Evolutionary conservation across 805 yeast genomes (phyloP).

Genomic region (Kurtzmaniella cleridarum): DNA sequence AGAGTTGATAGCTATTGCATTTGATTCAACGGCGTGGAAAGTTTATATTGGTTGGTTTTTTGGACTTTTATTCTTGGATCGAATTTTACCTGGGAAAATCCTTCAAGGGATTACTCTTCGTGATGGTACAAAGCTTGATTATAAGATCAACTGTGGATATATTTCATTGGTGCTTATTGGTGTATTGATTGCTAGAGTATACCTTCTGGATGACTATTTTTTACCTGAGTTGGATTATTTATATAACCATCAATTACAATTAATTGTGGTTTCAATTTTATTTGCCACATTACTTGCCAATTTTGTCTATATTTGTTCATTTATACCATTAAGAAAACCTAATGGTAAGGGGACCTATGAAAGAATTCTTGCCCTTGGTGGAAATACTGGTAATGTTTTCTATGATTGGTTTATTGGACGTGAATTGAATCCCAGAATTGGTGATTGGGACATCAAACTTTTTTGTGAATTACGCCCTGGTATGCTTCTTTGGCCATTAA

Average conservation of each 20-base stretch:
- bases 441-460: slow-evolving; percentile 79
- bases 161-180: slow-evolving; percentile 35
- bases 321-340: slow-evolving; percentile 45
- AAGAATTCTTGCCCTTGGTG: slow-evolving; percentile 76
- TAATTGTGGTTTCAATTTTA: slow-evolving; percentile 57
- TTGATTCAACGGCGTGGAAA: slow-evolving; percentile 49
- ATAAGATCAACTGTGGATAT: slow-evolving; percentile 77
- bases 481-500: slow-evolving; percentile 74
- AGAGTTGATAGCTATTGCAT: slow-evolving; percentile 23
- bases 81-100: slow-evolving; percentile 51
- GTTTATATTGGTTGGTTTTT: slow-evolving; percentile 73
- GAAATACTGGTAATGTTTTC: slow-evolving; percentile 68
- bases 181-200: slow-evolving; percentile 48
- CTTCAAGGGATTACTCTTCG: slow-evolving; percentile 66
- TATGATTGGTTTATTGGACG: slow-evolving; percentile 98
- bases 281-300: slow-evolving; percentile 61
- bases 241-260: slow-evolving; percentile 60
- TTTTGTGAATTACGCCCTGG: slow-evolving; percentile 96
- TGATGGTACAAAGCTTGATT: slow-evolving; percentile 65
- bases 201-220: slow-evolving; percentile 39
- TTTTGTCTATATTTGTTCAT: slow-evolving; percentile 64
- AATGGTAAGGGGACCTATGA: slow-evolving; percentile 58
- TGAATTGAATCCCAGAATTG: slow-evolving; percentile 88
- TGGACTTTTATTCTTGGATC: slow-evolving; percentile 57
- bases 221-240: slow-evolving; percentile 79